phyloP scores from a whole-genome alignment of 1,284 basidiomycete species.

The Ustilago cynodontis region DNA sequence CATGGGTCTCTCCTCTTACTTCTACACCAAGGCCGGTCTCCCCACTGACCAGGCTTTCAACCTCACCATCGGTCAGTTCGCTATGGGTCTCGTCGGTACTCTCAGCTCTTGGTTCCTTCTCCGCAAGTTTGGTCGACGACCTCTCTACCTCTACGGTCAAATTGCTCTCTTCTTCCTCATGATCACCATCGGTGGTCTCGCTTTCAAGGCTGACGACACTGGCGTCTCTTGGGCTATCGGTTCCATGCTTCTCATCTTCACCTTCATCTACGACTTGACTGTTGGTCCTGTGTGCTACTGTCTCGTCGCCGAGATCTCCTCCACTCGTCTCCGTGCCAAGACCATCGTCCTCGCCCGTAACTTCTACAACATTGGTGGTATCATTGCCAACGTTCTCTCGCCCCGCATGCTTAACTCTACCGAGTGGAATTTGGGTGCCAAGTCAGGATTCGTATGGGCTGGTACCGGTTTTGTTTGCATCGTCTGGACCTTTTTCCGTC shows the following conservation, averaged over 20 bases:
- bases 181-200: constrained; percentile 72
- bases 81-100: constrained; percentile 70
- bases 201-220: constrained; percentile 34
- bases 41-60: constrained; percentile 69
- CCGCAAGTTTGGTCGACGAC: constrained; percentile 70
- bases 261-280: constrained; percentile 70
- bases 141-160: constrained; percentile 73
- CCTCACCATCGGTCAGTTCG: constrained; percentile 70
- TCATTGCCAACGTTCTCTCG: constrained; percentile 71
- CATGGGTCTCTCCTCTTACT: constrained; percentile 69
- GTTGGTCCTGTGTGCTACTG: constrained; percentile 72
- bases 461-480: constrained; percentile 70
- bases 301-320: constrained; percentile 72
- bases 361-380: constrained; percentile 69
- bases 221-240: constrained; percentile 70
- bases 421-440: constrained; percentile 72
- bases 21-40: constrained; percentile 72
- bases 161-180: constrained; percentile 71
- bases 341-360: constrained; percentile 73
- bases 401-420: constrained; percentile 71
- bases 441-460: constrained; percentile 71
- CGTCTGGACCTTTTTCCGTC: constrained; percentile 68
- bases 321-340: constrained; percentile 73
- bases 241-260: constrained; percentile 71
- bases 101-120: constrained; percentile 72